Evolutionary conservation across 176 grass and related monocot genomes (phyloP).

Genomic region (Saccharum officinarum): DNA sequence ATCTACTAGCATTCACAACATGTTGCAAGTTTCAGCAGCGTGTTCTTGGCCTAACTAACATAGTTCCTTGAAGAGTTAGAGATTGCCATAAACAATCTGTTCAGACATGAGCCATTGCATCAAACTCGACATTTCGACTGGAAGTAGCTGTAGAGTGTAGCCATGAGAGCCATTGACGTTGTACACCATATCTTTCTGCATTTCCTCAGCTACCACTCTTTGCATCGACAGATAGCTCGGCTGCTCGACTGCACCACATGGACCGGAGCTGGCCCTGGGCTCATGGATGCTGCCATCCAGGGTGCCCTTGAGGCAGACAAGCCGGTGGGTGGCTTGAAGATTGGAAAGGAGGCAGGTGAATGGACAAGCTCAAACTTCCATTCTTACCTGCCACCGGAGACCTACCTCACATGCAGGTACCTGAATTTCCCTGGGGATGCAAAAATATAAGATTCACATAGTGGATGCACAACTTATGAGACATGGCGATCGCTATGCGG

Average conservation of each 20-base stretch:
- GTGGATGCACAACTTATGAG: background rate
- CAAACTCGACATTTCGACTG: background rate
- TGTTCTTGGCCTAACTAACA: background rate
- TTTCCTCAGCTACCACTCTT: background rate
- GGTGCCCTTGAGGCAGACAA: constrained; percentile 71
- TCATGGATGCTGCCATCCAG: constrained; percentile 79
- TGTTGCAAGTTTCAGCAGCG: background rate
- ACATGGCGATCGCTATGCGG: background rate
- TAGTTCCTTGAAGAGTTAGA: background rate
- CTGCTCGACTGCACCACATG: constrained; percentile 87
- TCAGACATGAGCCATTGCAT: background rate
- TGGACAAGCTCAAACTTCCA: constrained; percentile 81
- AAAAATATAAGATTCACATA: background rate
- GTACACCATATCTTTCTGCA: background rate
- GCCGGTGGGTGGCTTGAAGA: constrained; percentile 74
- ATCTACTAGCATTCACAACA: background rate
- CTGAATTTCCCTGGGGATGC: background rate
- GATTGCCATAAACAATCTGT: background rate
- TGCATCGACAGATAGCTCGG: constrained; percentile 45
- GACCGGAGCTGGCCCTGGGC: constrained; percentile 71
- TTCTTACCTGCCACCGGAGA: constrained; percentile 62
- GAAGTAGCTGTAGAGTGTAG: background rate
- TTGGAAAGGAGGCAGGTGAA: constrained; percentile 72
- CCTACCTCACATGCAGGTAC: constrained; percentile 89
- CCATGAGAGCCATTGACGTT: background rate